Conservation (phyloP, 805 yeast species). For the Barnettozyma salicaria region DNA sequence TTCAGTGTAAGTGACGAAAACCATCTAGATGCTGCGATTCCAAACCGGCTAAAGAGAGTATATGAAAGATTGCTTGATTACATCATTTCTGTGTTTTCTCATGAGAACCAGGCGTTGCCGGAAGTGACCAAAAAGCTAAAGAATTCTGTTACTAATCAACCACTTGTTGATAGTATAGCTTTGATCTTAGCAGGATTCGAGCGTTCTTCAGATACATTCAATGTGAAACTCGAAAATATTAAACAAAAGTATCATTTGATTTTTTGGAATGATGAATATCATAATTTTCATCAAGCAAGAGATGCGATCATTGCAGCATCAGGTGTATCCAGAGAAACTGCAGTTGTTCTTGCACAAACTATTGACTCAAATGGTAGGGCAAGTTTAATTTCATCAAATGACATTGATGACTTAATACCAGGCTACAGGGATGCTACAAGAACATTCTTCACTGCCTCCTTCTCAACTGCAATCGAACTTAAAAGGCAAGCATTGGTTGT, state of each 20-base stretch:
- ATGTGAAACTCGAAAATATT: neutral
- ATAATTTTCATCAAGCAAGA: slow-evolving; percentile 51
- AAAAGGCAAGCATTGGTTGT: slow-evolving; percentile 42
- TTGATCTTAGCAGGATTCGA: neutral
- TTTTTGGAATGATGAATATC: slow-evolving; percentile 78
- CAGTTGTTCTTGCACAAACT: slow-evolving; percentile 34
- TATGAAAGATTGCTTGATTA: slow-evolving; percentile 36
- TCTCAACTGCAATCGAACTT: slow-evolving; percentile 46
- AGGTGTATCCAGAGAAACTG: slow-evolving; percentile 24
- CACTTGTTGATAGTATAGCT: neutral
- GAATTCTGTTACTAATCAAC: neutral
- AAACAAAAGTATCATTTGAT: slow-evolving; percentile 37
- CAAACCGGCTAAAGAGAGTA: slow-evolving; percentile 21
- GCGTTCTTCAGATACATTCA: neutral
- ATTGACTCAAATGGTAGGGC: slow-evolving; percentile 49
- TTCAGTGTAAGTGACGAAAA: no score
- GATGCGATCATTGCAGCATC: slow-evolving; percentile 37
- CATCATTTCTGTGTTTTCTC: slow-evolving; percentile 38
- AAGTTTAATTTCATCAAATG: slow-evolving; percentile 33
- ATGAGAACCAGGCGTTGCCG: slow-evolving; percentile 34
- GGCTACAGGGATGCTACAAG: slow-evolving; percentile 36
- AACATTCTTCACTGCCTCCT: slow-evolving; percentile 51
- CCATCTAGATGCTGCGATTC: slow-evolving; percentile 14
- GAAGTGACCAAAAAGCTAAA: slow-evolving; percentile 20
- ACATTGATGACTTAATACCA: slow-evolving; percentile 25